phyloP scores from a whole-genome alignment of 371 early-diverging fungal species.

The Umbelopsis sp. region DNA sequence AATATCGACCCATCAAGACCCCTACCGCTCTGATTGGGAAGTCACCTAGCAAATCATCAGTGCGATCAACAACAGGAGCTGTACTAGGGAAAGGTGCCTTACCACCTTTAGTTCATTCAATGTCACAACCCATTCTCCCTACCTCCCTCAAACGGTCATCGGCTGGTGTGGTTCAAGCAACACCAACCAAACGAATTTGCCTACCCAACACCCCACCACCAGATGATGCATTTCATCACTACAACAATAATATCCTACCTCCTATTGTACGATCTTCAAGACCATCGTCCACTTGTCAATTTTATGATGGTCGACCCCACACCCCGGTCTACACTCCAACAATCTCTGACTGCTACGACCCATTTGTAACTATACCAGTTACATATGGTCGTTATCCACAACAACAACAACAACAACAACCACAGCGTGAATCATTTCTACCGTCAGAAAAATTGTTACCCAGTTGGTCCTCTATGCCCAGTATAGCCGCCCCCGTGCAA shows the following conservation, averaged over 20 bases:
- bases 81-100: conserved; percentile 4
- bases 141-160: conserved; percentile 12
- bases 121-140: conserved; percentile 15
- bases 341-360: not conserved
- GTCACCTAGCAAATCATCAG: not conserved
- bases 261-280: not conserved
- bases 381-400: not conserved
- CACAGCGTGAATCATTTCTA: not conserved
- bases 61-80: conserved; percentile 16
- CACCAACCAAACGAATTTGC: conserved; percentile 15
- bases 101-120: conserved; percentile 17
- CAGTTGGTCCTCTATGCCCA: not conserved
- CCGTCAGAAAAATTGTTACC: not conserved
- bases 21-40: not conserved
- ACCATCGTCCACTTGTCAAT: conserved; percentile 7
- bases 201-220: conserved; percentile 13
- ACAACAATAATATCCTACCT: not conserved
- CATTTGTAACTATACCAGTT: conserved; percentile 10
- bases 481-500: not conserved
- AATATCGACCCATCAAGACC: conserved; percentile 12
- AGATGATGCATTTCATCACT: not conserved
- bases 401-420: not conserved
- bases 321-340: conserved; percentile 14
- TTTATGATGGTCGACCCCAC: conserved; percentile 10
- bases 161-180: not conserved